phyloP scores from a whole-genome alignment of 305 asterid species.

The Withania somnifera region DNA sequence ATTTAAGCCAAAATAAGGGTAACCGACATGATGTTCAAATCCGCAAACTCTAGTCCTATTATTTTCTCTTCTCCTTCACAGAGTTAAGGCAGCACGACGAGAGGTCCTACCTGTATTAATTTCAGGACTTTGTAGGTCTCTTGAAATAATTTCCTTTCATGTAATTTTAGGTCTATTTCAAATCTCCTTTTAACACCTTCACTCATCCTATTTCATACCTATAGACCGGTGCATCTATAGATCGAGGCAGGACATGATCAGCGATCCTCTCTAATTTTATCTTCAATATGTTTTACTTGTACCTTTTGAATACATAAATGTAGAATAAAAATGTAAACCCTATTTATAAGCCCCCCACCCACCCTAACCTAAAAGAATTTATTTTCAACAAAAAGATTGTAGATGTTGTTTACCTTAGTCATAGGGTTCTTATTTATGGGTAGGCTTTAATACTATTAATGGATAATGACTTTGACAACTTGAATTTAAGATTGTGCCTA shows the following conservation, averaged over 20 bases:
- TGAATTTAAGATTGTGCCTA: not conserved
- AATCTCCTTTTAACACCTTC: not conserved
- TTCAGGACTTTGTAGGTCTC: too few species aligned
- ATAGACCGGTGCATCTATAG: not conserved
- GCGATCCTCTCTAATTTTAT: not conserved
- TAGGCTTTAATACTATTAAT: not conserved
- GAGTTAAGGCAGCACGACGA: not conserved
- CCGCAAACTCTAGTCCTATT: not conserved
- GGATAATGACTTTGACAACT: not conserved
- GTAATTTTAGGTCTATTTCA: not conserved
- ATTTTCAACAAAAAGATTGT: not conserved
- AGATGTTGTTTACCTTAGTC: constrained; percentile 16
- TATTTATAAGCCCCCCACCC: too few species aligned
- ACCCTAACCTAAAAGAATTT: too few species aligned
- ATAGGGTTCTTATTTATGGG: constrained; percentile 18
- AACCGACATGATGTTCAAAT: not conserved
- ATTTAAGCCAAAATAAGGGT: not conserved
- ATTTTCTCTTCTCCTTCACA: too few species aligned
- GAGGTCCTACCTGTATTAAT: too few species aligned
- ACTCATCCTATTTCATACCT: not conserved
- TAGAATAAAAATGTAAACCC: not conserved
- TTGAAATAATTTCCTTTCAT: not conserved
- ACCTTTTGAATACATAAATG: not conserved
- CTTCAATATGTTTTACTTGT: not conserved
- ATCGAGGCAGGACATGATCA: not conserved